A percentile compares a stretch with the other conserved stretches of the same genome.
These are phyloP conservation scores for Suillus clintonianus DNA, from an alignment of 768 basidiomycete genomes.

Conservation along the genomic window DNA sequence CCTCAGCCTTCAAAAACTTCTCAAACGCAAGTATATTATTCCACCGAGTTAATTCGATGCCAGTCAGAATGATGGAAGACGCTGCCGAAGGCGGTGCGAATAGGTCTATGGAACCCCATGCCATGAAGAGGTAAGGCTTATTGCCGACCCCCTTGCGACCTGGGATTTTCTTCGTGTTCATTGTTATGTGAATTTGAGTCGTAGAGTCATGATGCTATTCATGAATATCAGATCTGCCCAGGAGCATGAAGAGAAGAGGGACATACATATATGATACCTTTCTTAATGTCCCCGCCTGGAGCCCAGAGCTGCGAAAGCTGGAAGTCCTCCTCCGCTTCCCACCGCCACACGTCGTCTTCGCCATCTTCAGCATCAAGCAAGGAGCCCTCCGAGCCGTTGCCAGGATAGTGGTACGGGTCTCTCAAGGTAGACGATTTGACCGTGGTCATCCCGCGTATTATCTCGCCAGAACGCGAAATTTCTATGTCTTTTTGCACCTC, in stretches of 20 bases:
- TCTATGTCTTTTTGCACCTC: constrained; percentile 53
- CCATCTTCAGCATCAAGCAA: constrained; percentile 31
- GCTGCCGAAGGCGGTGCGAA: constrained; percentile 22
- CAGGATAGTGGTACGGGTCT: constrained; percentile 47
- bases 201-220: constrained; percentile 53
- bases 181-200: constrained; percentile 62
- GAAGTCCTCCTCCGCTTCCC: constrained; percentile 72
- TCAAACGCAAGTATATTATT: constrained; percentile 30
- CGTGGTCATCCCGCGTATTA: constrained; percentile 50
- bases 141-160: constrained; percentile 61
- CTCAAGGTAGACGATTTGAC: constrained; percentile 53
- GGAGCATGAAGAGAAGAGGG: background rate
- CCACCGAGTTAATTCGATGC: constrained; percentile 29
- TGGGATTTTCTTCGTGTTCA: constrained; percentile 54
- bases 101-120: constrained; percentile 41
- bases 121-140: constrained; percentile 60
- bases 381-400: constrained; percentile 41
- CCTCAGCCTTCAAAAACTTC: constrained; percentile 25
- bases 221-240: background rate
- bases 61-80: constrained; percentile 14
- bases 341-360: constrained; percentile 55
- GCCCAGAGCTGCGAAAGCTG: constrained; percentile 62
- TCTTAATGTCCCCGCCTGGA: constrained; percentile 36
- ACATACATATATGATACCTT: constrained; percentile 68
- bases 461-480: constrained; percentile 51